Conservation (phyloP, 2,329 filamentous ascomycete species). For the Microcyclosporella mali region DNA sequence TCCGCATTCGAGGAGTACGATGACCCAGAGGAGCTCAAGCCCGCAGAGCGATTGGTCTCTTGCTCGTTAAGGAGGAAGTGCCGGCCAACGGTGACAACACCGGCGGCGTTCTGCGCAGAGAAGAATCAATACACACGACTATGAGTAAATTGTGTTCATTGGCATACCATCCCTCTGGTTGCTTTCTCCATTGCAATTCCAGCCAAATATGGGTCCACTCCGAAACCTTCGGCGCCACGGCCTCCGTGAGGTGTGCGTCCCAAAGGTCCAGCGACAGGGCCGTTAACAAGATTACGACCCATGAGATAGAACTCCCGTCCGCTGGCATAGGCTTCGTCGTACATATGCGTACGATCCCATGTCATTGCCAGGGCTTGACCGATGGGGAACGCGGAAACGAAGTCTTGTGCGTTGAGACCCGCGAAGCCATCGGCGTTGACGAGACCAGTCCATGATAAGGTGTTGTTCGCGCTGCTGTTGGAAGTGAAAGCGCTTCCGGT, state of each 20-base stretch:
- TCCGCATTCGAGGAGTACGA: conserved; percentile 52
- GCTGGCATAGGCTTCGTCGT: conserved; percentile 16
- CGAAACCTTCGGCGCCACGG: conserved; percentile 52
- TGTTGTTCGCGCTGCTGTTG: conserved; percentile 11
- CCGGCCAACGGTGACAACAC: conserved; percentile 73
- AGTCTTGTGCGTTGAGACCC: conserved; percentile 22
- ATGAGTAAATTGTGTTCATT: neutral
- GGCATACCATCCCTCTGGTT: conserved; percentile 60
- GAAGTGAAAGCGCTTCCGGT: conserved; percentile 16
- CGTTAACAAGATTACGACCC: conserved; percentile 20
- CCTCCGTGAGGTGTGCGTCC: conserved; percentile 15
- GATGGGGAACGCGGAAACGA: conserved; percentile 20
- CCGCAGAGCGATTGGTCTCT: conserved; percentile 50
- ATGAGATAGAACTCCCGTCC: conserved; percentile 20
- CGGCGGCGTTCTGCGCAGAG: conserved; percentile 29
- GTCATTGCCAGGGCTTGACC: conserved; percentile 23
- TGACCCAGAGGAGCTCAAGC: conserved; percentile 4
- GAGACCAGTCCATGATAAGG: conserved; percentile 17
- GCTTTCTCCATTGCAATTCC: conserved; percentile 66
- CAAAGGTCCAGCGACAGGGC: conserved; percentile 12
- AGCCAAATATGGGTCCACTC: conserved; percentile 58
- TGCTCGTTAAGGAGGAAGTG: conserved; percentile 69
- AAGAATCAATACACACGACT: neutral
- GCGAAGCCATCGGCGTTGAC: conserved; percentile 20
- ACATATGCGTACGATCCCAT: conserved; percentile 17